Conservation (phyloP, 2,329 filamentous ascomycete species). For the Fusarium dimerum region DNA sequence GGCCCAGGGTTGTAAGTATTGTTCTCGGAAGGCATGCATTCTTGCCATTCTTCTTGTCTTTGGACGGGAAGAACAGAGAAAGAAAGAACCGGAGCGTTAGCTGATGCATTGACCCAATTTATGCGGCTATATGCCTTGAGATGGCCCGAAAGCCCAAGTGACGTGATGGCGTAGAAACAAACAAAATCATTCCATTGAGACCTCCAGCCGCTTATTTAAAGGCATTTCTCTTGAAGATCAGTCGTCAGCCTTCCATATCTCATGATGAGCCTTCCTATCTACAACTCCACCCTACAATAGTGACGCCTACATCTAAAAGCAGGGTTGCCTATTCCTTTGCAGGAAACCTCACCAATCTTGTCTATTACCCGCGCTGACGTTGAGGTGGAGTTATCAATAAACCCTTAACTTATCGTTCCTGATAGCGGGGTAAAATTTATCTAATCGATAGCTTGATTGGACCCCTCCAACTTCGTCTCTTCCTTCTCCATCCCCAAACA, state of each 20-base stretch:
- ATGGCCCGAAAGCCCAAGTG: too few species aligned
- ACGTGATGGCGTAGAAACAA: too few species aligned
- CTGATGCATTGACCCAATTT: not conserved
- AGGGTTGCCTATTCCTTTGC: too few species aligned
- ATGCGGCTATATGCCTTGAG: too few species aligned
- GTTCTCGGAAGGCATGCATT: conserved; percentile 13
- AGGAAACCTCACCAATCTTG: not conserved
- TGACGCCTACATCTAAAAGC: too few species aligned
- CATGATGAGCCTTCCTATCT: too few species aligned
- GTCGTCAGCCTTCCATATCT: too few species aligned
- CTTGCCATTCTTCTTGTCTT: conserved; percentile 8
- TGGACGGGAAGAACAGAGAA: not conserved
- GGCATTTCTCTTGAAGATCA: too few species aligned
- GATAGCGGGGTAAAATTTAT: not conserved
- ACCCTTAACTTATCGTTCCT: not conserved
- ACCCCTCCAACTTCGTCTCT: not conserved
- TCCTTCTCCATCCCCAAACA: not conserved
- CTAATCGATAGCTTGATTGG: not conserved
- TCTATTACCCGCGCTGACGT: not conserved
- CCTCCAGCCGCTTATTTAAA: too few species aligned
- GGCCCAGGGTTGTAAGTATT: conserved; percentile 18
- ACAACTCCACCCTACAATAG: too few species aligned
- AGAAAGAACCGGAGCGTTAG: not conserved
- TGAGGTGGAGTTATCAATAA: not conserved
- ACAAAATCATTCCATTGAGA: too few species aligned